Evolutionary conservation across 2,329 filamentous ascomycete genomes (phyloP).

Genomic region (Blumeriella jaapii): DNA sequence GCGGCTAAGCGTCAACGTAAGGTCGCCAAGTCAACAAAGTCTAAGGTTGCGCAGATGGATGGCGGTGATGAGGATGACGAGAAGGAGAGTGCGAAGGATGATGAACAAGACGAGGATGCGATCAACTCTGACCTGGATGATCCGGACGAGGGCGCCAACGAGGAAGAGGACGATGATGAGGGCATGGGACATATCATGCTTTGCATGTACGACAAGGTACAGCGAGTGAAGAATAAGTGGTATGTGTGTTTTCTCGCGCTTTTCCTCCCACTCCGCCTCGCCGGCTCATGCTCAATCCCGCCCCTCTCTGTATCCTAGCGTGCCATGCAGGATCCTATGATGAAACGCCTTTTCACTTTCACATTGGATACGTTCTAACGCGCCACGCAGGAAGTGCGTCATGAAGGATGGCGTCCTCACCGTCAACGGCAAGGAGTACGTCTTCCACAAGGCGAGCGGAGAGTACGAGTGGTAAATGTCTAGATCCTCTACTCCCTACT

Average conservation of each 20-base stretch:
- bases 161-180: conserved; percentile 81
- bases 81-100: conserved; percentile 43
- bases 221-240: conserved; percentile 98
- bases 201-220: conserved; percentile 98
- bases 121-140: conserved; percentile 99
- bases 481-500: neutral
- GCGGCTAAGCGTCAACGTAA: conserved; percentile 29
- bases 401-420: conserved; percentile 94
- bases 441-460: conserved; percentile 94
- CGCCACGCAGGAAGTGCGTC: conserved; percentile 75
- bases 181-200: conserved; percentile 84
- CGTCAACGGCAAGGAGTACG: conserved; percentile 87
- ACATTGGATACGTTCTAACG: no score
- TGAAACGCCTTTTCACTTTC: no score
- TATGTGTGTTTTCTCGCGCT: conserved; percentile 28
- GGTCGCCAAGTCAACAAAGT: conserved; percentile 16
- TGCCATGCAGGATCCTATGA: no score
- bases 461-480: conserved; percentile 84
- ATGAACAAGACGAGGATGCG: conserved; percentile 73
- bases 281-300: neutral
- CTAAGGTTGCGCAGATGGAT: conserved; percentile 41
- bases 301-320: neutral
- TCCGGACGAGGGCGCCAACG: conserved; percentile 72
- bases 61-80: conserved; percentile 48
- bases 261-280: neutral